These are phyloP conservation scores for Kazachstania bromeliacearum DNA, from an alignment of 805 yeast species.

Conservation along the genomic window DNA sequence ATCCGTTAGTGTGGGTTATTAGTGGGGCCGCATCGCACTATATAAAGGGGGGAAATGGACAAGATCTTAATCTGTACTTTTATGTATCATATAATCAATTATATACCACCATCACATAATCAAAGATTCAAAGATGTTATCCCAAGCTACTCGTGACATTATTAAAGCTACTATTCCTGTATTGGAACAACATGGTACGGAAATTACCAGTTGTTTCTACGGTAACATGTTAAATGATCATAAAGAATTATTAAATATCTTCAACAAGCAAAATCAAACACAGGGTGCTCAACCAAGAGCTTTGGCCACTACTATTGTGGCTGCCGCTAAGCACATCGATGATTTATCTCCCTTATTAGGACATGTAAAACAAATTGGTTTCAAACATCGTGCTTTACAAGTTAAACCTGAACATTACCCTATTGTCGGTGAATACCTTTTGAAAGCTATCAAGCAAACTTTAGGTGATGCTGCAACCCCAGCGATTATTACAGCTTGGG, in stretches of 20 bases:
- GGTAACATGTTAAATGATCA: slow-evolving; percentile 42
- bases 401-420: slow-evolving; percentile 57
- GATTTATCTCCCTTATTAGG: slow-evolving; percentile 43
- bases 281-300: slow-evolving; percentile 52
- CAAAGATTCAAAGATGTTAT: slow-evolving; percentile 9
- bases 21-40: no score
- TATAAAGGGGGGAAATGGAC: no score
- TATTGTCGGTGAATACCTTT: slow-evolving; percentile 50
- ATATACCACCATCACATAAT: no score
- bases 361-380: slow-evolving; percentile 50
- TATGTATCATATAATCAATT: no score
- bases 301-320: slow-evolving; percentile 50
- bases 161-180: slow-evolving; percentile 46
- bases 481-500: slow-evolving; percentile 55
- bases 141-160: slow-evolving; percentile 28
- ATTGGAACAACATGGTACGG: slow-evolving; percentile 45
- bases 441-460: slow-evolving; percentile 44
- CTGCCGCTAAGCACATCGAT: slow-evolving; percentile 56
- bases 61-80: no score
- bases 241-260: slow-evolving; percentile 49
- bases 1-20: no score
- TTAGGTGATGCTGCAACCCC: slow-evolving; percentile 54
- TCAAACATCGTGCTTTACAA: slow-evolving; percentile 58
- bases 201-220: slow-evolving; percentile 47
- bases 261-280: slow-evolving; percentile 51